Evolutionary conservation across 2,329 filamentous ascomycete genomes (phyloP).

Genomic region (Plectosphaerella plurivora): DNA sequence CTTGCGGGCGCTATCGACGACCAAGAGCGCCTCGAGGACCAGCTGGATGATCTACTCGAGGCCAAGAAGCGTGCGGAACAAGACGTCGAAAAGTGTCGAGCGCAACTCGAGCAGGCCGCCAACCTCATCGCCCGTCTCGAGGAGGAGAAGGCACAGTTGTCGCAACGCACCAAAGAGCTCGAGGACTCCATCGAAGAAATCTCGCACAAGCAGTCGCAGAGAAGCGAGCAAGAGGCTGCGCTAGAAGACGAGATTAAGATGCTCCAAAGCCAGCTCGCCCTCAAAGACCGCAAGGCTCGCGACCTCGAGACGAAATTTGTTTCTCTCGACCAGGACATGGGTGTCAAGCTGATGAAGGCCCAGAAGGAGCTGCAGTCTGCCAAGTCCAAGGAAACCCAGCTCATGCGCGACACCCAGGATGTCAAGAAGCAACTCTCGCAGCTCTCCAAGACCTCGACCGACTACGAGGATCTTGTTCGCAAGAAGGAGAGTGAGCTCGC

Average conservation of each 20-base stretch:
- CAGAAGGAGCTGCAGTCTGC: slow-evolving; percentile 75
- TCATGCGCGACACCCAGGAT: slow-evolving; percentile 74
- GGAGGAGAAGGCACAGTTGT: slow-evolving; percentile 74
- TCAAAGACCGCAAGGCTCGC: slow-evolving; percentile 86
- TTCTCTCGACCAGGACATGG: slow-evolving; percentile 81
- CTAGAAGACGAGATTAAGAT: slow-evolving; percentile 83
- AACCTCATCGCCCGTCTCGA: slow-evolving; percentile 82
- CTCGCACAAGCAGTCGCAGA: slow-evolving; percentile 64
- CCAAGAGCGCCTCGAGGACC: slow-evolving; percentile 88
- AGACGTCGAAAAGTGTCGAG: slow-evolving; percentile 72
- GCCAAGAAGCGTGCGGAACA: slow-evolving; percentile 87
- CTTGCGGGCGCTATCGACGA: slow-evolving; percentile 88
- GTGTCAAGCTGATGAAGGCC: slow-evolving; percentile 73
- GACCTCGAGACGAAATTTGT: slow-evolving; percentile 83
- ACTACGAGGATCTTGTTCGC: slow-evolving; percentile 89
- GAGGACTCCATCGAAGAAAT: slow-evolving; percentile 69
- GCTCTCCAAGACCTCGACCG: slow-evolving; percentile 84
- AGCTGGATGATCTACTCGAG: slow-evolving; percentile 81
- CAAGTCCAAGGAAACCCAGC: slow-evolving; percentile 69
- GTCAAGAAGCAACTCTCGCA: slow-evolving; percentile 82
- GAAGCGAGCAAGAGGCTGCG: slow-evolving; percentile 70
- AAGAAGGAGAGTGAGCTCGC: slow-evolving; percentile 92
- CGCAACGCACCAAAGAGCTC: slow-evolving; percentile 61
- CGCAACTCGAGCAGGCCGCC: slow-evolving; percentile 87
- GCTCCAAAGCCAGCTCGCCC: slow-evolving; percentile 80